Conservation (phyloP, 371 early-diverging fungal genomes). For the Catenaria anguillulae region DNA sequence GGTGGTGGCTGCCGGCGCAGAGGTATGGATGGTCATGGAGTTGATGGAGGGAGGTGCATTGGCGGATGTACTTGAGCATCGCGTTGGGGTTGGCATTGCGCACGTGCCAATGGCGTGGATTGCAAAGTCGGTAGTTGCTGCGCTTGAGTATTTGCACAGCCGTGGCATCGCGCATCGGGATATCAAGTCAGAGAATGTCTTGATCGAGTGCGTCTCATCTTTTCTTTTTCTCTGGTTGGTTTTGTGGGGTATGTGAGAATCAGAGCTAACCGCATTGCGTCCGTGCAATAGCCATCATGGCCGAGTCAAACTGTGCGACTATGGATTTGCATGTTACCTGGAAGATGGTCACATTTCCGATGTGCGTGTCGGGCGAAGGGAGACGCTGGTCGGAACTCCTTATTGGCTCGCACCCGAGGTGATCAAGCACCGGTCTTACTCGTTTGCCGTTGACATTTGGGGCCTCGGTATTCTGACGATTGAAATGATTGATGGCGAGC, state of each 20-base stretch:
- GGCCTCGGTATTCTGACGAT: slow-evolving; percentile 86
- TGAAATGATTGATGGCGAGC: slow-evolving; percentile 84
- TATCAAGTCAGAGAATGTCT: slow-evolving; percentile 92
- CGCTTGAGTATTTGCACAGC: slow-evolving; percentile 81
- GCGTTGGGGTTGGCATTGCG: slow-evolving; percentile 81
- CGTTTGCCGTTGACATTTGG: slow-evolving; percentile 93
- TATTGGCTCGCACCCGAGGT: slow-evolving; percentile 82
- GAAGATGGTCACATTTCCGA: slow-evolving; percentile 64
- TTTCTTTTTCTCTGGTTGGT: too few species aligned
- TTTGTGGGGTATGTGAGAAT: too few species aligned
- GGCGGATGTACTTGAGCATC: slow-evolving; percentile 39
- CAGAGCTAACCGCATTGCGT: too few species aligned
- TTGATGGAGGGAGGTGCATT: slow-evolving; percentile 93
- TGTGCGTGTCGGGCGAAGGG: slow-evolving; percentile 57
- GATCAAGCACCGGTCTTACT: slow-evolving; percentile 81
- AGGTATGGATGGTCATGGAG: slow-evolving; percentile 90
- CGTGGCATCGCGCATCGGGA: slow-evolving; percentile 92
- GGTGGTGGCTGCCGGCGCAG: slow-evolving; percentile 52
- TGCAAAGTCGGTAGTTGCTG: slow-evolving; percentile 55
- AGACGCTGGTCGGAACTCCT: slow-evolving; percentile 87
- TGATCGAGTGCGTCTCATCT: too few species aligned
- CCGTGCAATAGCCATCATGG: slow-evolving; percentile 69
- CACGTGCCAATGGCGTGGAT: slow-evolving; percentile 88
- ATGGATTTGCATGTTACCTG: slow-evolving; percentile 93
- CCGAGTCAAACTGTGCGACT: slow-evolving; percentile 74